Evolutionary conservation across 331 rosid species (phyloP), one percentile per base, ranked within the genome.

Genomic region (Rosa hybrid): DNA sequence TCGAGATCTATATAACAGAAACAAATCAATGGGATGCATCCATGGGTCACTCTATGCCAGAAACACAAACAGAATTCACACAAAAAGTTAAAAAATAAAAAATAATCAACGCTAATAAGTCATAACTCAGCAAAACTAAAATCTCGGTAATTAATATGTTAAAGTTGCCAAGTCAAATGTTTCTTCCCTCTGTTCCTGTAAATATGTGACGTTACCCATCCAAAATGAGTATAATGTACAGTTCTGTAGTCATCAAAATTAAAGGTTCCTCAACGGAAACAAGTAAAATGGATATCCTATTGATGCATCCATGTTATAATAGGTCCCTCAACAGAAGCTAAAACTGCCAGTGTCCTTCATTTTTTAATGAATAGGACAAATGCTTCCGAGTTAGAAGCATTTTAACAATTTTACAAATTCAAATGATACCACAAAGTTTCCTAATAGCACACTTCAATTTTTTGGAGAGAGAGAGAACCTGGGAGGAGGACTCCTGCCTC

Each of bases 401-500:
- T 27, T 45, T 16, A 45, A 49, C 60, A 49, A 72, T 72, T 45
- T 46, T 6, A 54, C 21, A 20, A 4, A 16, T 54, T 9, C 5
- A 56, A 51, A 21, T 49, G 60, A 34, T 49, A 23, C 75, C 25
- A 48, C 21, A 42, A 5, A 42, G 45, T 34, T 34, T 34, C 38
- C 38, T 34, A 2, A 34, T 34, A 34, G 39, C 39, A 34, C 39
- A 34, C 39, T 34, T 34, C 39, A 34, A 34, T 34, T 34, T 34
- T 34, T 34, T 3, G 8, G 8, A 42, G 45, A 42, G 45, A 42
- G 45, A 42, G 45, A 45, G 49, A 45, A 64, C 99, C 99, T 96
- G 62, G 93, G 90, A 79, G 93, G 90, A 79, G 90, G 93, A 81
- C 85, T 88, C 81, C 92, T 72, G 72, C 90, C 91, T 84, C 92